Base-by-base conservation (phyloP, 352 stramenopile species). In the Pythium dissimile region DNA sequence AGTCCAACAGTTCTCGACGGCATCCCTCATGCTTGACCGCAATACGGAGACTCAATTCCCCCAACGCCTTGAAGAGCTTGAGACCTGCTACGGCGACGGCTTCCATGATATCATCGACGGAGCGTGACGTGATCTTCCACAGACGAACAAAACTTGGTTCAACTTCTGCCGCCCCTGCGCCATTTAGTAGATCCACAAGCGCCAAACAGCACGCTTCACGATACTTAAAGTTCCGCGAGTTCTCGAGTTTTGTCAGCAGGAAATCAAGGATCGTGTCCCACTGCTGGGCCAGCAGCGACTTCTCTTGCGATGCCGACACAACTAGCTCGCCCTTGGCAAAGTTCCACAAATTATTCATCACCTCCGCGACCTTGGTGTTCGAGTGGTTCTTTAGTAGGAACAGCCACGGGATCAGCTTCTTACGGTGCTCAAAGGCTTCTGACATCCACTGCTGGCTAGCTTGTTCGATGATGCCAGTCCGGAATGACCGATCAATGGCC, bases 31-130 rank as follows among this genome's bases (percentile, higher is more conserved):
- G 75, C 31, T 57, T 75, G 23, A 67, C 65, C 23, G 80, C 73
- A 21, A 93, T 63, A 13, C 84, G 80, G 26, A 93, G 71, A 63
- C 80, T 91, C 23, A 87, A 52, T 37, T 93, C 84, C 8, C 84
- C 84, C 16, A 93, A 54, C 13, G 72, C 81, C 20, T 79, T 78
- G 37, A 88, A 89, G 11, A 94, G 63, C 60, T 92, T 92, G n/a
- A 90, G 60, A 3, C 77, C 83, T 27, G 71, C 68, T 5, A 88
- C 24, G 0, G 71, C 71, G 7, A 92, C 84, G 3, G 72, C 64
- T 37, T 91, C 81, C 75, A 86, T 87, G 16, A 91, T 78, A 47
- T 94, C 81, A 20, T 94, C 84, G 8, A 94, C 81, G 3, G 84
- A 82, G 10, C 79, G 73, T n/a, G 75, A 71, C 7, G 79, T 75